Base-by-base conservation (phyloP, 2,329 filamentous ascomycete genomes). In the Aspergillus nomiae region DNA sequence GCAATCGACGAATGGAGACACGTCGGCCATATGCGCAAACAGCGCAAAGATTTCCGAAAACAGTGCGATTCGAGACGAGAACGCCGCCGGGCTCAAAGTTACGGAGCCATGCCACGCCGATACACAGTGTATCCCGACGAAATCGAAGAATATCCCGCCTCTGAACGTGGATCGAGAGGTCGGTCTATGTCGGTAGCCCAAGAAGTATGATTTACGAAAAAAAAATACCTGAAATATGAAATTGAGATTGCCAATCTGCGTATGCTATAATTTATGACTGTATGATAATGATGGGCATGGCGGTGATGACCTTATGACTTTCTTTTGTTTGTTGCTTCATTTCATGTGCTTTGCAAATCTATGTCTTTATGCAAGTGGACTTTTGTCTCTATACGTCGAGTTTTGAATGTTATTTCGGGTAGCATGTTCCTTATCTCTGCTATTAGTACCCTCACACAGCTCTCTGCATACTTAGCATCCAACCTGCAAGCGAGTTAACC, bases 1-100 rank as follows among this genome's bases (percentile, higher is more conserved):
- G 88, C 88, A 16, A 83, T 87, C 70, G 83, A 81, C 6, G 87
- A 90, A 74, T 90, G 89, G 86, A 88, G 89, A 76, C 86, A 90
- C 72, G 87, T 87, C 77, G 85, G 86, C 63, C 84, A 89, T 75
- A 83, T 88, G 74, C 82, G 85, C 63, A 83, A 85, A 67, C 82
- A 84, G 71, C 82, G 82, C 59, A 79, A 82, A 58, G 83, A 88
- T 65, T 83, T 89, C 62, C 82, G 85, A 67, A 73, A 80, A 56
- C 80, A 85, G 71, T 77, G 76, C 64, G 68, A 75, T 3, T 73
- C 77, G 4, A 75, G 77, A 41, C 80, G 80, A 26, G 71, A 74
- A 10, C 84, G 85, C 67, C 76, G 83, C 12, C 71, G 73, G 1
- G 59, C 68, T 30, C 69, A 66, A 54, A 76, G 73, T 57, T 65